These are phyloP conservation scores for Euptelea pleiosperma DNA, from an alignment of 164 flowering plant species.

Conservation along the genomic window DNA sequence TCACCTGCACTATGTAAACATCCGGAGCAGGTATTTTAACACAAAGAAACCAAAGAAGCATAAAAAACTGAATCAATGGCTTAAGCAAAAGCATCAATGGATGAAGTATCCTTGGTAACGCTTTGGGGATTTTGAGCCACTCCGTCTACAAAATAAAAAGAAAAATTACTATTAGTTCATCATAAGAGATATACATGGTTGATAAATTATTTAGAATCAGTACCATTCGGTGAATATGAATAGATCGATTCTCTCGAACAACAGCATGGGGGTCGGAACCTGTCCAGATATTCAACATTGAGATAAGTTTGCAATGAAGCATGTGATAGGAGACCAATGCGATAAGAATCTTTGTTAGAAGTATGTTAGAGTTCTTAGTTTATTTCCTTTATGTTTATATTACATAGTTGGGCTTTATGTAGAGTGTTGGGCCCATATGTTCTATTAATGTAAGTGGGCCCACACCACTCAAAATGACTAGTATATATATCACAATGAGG, in stretches of 20 bases:
- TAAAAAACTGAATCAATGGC: conserved; percentile 68
- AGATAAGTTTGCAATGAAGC: background rate
- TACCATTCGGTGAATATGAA: conserved; percentile 88
- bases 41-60: conserved; percentile 86
- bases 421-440: no score
- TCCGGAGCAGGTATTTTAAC: conserved; percentile 77
- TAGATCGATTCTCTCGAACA: conserved; percentile 52
- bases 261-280: conserved; percentile 84
- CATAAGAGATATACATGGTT: background rate
- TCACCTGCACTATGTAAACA: conserved; percentile 87
- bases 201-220: background rate
- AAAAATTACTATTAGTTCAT: background rate
- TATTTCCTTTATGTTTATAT: no score
- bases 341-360: no score
- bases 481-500: no score
- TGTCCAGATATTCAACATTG: conserved; percentile 19
- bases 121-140: conserved; percentile 44
- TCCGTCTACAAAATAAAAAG: conserved; percentile 43
- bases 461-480: no score
- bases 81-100: conserved; percentile 64
- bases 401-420: no score
- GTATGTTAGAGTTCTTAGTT: no score
- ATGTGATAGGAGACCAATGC: background rate
- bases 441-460: no score
- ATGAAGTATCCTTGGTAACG: conserved; percentile 51